Evolutionary conservation across 164 flowering plant species (phyloP), one percentile per base, ranked within the genome.

Genomic region (Vitis riparia): DNA sequence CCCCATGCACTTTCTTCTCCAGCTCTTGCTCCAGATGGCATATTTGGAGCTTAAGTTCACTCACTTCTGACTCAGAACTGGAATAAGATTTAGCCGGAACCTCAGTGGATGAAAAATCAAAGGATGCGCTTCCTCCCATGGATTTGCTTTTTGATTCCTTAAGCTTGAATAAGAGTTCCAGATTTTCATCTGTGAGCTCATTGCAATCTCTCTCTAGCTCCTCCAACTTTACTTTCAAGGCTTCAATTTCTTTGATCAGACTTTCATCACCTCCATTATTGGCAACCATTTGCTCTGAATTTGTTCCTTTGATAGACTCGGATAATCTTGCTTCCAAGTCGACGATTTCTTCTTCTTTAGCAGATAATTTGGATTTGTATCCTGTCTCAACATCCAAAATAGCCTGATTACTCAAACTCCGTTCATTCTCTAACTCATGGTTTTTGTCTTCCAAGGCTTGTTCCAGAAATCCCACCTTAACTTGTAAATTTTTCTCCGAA

Each of bases 171-270:
- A 85, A 49, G 19, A 88, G 86, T 29, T 84, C 81, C 30, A 88
- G 65, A 66, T 88, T 88, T 75, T 88, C 92, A 11, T 86, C 83
- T 9, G 89, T 86, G 50, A 88, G 82, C 77, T 88, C 92, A 65
- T 71, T 72, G 71, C 87, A 86, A 37, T 88, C 90, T 63, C 68
- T 84, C 68, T 88, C 92, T 49, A 88, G 74, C 76, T 84, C 92
- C 76, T 69, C 59, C 65, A 84, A 29, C 60, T 86, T 83, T 62
- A 63, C 79, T 73, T 76, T 79, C 59, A 88, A 71, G 10, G 15
- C 52, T 66, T 80, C 81, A 49, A 80, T 74, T 73, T 86, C 87
- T 57, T 64, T 68, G 1, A 75, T 55, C 57, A 79, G 77, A 69
- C 74, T 63, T 9, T 61, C 60, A 37, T 81, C 77, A 65, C 61